Evolutionary conservation across 306 rosid genomes (phyloP), one percentile per base, ranked within the genome.

Genomic region (Chamaecrista fasciculata): DNA sequence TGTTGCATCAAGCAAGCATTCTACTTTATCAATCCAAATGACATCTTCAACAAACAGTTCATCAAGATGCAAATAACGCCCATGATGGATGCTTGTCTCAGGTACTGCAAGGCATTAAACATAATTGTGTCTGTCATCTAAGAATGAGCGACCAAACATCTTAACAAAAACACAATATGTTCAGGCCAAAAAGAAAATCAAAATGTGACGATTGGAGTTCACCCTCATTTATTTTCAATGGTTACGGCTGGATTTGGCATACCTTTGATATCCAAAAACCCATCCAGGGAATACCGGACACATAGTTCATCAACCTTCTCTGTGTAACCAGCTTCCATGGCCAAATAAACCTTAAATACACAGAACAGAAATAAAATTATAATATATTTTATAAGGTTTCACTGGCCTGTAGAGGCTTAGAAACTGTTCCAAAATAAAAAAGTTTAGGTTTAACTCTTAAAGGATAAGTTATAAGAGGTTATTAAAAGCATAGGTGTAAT

Each of bases 241-340:
- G 12, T 55, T 58, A 42, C 18, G 56, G 66, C 43, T 48, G 37
- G 79, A 65, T 14, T 8, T 55, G 57, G 21, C 73, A 49, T 84
- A 91, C 97, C 92, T 80, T 87, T 76, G 56, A 72, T 72, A 72
- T 84, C 81, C 56, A 73, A 52, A 79, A 88, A 91, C 53, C 84
- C 87, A 25, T 84, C 60, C 48, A 94, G 88, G 73, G 96, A 82
- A 83, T 94, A 84, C 64, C 92, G 87, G 53, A 84, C 82, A 72
- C 96, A 86, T 51, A 87, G 74, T 73, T 94, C 96, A 74, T 89
- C 95, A 70, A 87, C 99, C 82, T 91, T 94, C 82, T 91, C 99
- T 5, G 50, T 23, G 82, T 94, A 94, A 76, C 97, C 97, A 79
- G 99, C 97, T 75, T 94, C 99, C 99, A 94, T 77, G 48, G 99